These are phyloP conservation scores for Fusarium begoniae DNA, from an alignment of 2,329 filamentous ascomycete species.

Conservation along the genomic window DNA sequence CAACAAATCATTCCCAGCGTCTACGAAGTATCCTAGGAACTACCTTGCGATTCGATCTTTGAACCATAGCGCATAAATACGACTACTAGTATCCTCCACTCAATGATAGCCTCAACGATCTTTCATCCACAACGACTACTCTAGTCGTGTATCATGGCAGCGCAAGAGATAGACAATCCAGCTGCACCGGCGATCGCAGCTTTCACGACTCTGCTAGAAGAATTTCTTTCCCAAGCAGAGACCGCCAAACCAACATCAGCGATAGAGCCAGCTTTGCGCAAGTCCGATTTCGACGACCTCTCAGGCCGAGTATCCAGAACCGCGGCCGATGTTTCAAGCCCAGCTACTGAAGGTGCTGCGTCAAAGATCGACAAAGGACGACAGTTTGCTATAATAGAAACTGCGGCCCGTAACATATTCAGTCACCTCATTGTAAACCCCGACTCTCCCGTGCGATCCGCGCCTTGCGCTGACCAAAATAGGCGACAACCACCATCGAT, in stretches of 20 bases:
- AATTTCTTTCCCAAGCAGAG: conserved; percentile 68
- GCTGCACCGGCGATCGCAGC: conserved; percentile 63
- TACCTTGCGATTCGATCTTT: neutral
- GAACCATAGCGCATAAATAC: neutral
- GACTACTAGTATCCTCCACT: neutral
- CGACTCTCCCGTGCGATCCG: conserved; percentile 26
- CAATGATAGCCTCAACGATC: conserved; percentile 25
- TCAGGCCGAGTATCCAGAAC: conserved; percentile 55
- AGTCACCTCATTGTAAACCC: conserved; percentile 77
- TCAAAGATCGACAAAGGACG: conserved; percentile 56
- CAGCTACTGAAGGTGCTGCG: conserved; percentile 45
- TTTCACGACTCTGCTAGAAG: conserved; percentile 63
- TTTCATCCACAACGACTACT: conserved; percentile 11
- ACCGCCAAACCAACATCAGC: conserved; percentile 65
- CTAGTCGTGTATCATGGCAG: conserved; percentile 57
- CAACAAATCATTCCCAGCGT: neutral
- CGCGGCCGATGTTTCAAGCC: conserved; percentile 39
- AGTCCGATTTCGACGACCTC: conserved; percentile 69
- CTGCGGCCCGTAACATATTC: conserved; percentile 82
- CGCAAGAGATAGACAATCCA: conserved; percentile 55
- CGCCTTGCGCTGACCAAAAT: conserved; percentile 43
- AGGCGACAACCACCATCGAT: conserved; percentile 81
- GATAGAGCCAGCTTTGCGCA: conserved; percentile 79
- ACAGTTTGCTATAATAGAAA: conserved; percentile 80
- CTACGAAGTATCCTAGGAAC: neutral